phyloP scores from a whole-genome alignment of 2,329 filamentous ascomycete genomes.

The Proliferodiscus dingleyae region DNA sequence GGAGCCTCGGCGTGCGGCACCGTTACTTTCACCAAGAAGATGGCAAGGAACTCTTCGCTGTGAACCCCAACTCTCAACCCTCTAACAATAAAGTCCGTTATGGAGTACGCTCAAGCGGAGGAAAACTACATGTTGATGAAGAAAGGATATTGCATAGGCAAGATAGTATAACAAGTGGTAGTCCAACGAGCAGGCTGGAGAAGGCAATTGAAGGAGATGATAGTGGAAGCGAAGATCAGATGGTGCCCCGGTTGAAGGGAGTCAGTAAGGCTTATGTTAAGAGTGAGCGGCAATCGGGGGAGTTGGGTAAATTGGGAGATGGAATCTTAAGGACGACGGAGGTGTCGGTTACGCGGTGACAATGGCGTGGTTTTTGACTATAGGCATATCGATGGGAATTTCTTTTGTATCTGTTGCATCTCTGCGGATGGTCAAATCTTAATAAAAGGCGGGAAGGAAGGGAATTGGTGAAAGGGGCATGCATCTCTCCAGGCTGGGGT shows the following conservation, averaged over 20 bases:
- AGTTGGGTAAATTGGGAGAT: not conserved
- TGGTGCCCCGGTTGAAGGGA: not conserved
- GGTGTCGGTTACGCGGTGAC: conserved; percentile 13
- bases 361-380: no score
- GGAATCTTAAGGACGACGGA: conserved; percentile 20
- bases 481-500: no score
- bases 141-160: conserved; percentile 2
- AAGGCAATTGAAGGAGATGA: conserved; percentile 1
- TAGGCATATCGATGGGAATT: no score
- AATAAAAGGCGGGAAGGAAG: no score
- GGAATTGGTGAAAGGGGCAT: no score
- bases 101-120: not conserved
- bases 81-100: not conserved
- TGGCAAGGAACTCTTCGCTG: not conserved
- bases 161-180: conserved; percentile 3
- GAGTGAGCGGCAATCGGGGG: conserved; percentile 11
- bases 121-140: not conserved
- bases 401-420: no score
- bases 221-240: not conserved
- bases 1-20: not conserved
- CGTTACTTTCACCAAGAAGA: not conserved
- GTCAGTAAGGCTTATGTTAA: not conserved
- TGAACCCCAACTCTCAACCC: not conserved
- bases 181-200: conserved; percentile 1
- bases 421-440: no score